A percentile compares a stretch with the other conserved stretches of the same genome.
These are phyloP conservation scores for Colletotrichum sp. DNA, from an alignment of 2,329 filamentous ascomycete species.

Conservation along the genomic window DNA sequence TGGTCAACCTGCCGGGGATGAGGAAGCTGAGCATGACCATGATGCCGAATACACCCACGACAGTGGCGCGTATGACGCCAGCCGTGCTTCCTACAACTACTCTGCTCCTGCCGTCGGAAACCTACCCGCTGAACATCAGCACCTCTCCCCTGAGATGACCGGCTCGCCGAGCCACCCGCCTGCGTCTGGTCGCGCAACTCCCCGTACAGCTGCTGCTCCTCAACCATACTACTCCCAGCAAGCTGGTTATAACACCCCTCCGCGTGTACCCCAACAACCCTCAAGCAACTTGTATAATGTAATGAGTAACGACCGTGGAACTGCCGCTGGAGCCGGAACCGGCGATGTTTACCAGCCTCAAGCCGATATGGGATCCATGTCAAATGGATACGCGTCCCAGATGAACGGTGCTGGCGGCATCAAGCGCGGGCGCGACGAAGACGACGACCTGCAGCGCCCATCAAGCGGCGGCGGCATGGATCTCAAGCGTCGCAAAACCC, in stretches of 20 bases:
- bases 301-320: conserved; percentile 78
- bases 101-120: conserved; percentile 69
- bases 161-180: conserved; percentile 82
- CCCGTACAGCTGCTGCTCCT: conserved; percentile 75
- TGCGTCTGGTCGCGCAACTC: conserved; percentile 83
- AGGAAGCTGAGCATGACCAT: conserved; percentile 76
- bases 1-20: conserved; percentile 60
- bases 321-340: conserved; percentile 68
- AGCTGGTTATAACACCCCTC: conserved; percentile 79
- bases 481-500: conserved; percentile 81
- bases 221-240: conserved; percentile 75
- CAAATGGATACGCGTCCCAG: conserved; percentile 69
- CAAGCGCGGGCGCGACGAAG: conserved; percentile 61
- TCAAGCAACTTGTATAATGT: conserved; percentile 89
- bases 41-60: conserved; percentile 88
- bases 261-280: conserved; percentile 67
- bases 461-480: conserved; percentile 65
- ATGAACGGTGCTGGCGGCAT: conserved; percentile 64
- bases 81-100: conserved; percentile 80
- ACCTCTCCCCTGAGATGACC: conserved; percentile 82
- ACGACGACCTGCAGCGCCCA: conserved; percentile 64
- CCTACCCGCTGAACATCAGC: conserved; percentile 74
- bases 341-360: conserved; percentile 76
- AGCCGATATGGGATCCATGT: conserved; percentile 62
- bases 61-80: conserved; percentile 74